phyloP scores from a whole-genome alignment of 352 stramenopile genomes.

The Pythium aristosporum region DNA sequence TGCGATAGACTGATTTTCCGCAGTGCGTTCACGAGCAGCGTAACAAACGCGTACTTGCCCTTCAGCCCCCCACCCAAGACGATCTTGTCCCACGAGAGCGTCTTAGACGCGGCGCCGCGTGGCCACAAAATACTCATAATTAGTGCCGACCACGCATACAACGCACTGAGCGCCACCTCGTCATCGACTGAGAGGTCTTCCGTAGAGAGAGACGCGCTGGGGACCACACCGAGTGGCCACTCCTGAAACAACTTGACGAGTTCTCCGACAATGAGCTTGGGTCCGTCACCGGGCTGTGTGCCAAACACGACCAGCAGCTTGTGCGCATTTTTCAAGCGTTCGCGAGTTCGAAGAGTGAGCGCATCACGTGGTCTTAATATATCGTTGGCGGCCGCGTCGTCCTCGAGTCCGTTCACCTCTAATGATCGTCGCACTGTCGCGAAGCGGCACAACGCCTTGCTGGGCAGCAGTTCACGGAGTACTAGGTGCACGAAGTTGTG shows the following conservation, averaged over 20 bases:
- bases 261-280: constrained; percentile 74
- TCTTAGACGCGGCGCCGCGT: constrained; percentile 62
- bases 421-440: constrained; percentile 48
- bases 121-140: constrained; percentile 90
- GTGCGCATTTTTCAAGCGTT: constrained; percentile 67
- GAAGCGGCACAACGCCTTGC: constrained; percentile 68
- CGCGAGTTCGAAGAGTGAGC: constrained; percentile 42
- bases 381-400: constrained; percentile 23
- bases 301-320: constrained; percentile 65
- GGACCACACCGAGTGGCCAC: constrained; percentile 40
- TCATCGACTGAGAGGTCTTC: constrained; percentile 50
- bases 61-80: constrained; percentile 62
- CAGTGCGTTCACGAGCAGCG: constrained; percentile 68
- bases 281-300: constrained; percentile 71
- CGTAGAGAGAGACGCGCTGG: not conserved
- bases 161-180: constrained; percentile 63
- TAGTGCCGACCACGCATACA: constrained; percentile 82
- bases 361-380: constrained; percentile 6
- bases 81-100: constrained; percentile 81
- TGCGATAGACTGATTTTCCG: constrained; percentile 78
- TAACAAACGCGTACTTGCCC: constrained; percentile 78
- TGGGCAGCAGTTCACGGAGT: constrained; percentile 73
- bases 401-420: constrained; percentile 39
- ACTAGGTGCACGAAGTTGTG: constrained; percentile 57
- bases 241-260: constrained; percentile 67